phyloP scores from a whole-genome alignment of 164 flowering plant species.

The Magnolia officinalis region DNA sequence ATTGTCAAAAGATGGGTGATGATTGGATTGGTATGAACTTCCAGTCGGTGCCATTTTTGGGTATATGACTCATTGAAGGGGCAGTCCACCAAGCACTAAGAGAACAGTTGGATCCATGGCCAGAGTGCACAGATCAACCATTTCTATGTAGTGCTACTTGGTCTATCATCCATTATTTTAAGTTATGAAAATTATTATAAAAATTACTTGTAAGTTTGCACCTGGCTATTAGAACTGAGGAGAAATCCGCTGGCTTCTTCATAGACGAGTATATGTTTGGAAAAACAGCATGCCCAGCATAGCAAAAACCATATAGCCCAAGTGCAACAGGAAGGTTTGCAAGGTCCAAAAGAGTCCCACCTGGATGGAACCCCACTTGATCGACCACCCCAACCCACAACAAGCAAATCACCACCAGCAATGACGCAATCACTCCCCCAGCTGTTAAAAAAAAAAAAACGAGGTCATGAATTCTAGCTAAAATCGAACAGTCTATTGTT shows the following conservation, averaged over 20 bases:
- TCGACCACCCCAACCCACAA: slow-evolving; percentile 65
- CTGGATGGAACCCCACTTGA: slow-evolving; percentile 49
- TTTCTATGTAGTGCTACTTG: too few relatives aligned
- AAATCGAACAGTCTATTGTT: not conserved
- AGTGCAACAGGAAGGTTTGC: slow-evolving; percentile 51
- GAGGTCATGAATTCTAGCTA: slow-evolving; percentile 9
- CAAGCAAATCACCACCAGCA: slow-evolving; percentile 53
- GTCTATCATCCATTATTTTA: too few relatives aligned
- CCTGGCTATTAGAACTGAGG: slow-evolving; percentile 49
- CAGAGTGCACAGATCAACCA: too few relatives aligned
- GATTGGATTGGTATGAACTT: too few relatives aligned
- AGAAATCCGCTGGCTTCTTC: slow-evolving; percentile 55
- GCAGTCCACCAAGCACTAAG: too few relatives aligned
- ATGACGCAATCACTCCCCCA: slow-evolving; percentile 66
- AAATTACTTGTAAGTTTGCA: slow-evolving; percentile 7
- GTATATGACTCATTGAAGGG: too few relatives aligned
- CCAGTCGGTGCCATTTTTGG: too few relatives aligned
- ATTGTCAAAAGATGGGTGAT: too few relatives aligned
- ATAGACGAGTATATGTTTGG: slow-evolving; percentile 76
- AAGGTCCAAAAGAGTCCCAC: slow-evolving; percentile 41
- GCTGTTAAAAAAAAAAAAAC: slow-evolving; percentile 33
- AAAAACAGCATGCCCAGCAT: slow-evolving; percentile 63
- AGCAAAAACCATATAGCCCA: slow-evolving; percentile 63
- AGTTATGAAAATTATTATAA: too few relatives aligned
- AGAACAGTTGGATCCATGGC: too few relatives aligned